Percentiles rank a stretch among this genome's conserved stretches.
Evolutionary conservation across 2,329 filamentous ascomycete genomes (phyloP).

Genomic region (Ophiostoma angusticollis): DNA sequence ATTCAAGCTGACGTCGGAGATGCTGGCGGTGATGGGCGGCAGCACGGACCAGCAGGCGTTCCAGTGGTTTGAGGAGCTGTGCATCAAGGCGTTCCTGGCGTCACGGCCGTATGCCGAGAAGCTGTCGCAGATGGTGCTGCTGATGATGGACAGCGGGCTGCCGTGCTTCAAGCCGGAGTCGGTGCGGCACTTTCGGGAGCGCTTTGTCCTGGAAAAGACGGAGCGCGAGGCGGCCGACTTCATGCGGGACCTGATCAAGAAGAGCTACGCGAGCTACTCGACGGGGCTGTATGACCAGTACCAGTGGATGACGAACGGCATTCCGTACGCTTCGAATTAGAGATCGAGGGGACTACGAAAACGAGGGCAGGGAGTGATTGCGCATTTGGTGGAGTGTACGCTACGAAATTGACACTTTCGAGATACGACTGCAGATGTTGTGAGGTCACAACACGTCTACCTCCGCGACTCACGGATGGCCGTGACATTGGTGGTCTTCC

Average conservation of each 20-base stretch:
- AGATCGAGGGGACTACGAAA: background rate
- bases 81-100: constrained; percentile 88
- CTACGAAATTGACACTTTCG: too few species aligned
- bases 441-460: too few species aligned
- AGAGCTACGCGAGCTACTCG: constrained; percentile 79
- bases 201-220: constrained; percentile 83
- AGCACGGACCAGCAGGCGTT: constrained; percentile 74
- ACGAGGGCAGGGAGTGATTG: too few species aligned
- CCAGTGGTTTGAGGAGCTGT: constrained; percentile 92
- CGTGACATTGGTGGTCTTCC: too few species aligned
- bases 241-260: constrained; percentile 78
- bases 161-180: constrained; percentile 98
- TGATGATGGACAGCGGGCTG: constrained; percentile 93
- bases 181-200: constrained; percentile 78
- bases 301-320: constrained; percentile 37
- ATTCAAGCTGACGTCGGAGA: constrained; percentile 95
- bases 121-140: constrained; percentile 73
- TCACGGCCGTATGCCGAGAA: constrained; percentile 77
- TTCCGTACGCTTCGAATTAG: constrained; percentile 15
- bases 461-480: too few species aligned
- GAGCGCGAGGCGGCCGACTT: constrained; percentile 92
- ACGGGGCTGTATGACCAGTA: constrained; percentile 97
- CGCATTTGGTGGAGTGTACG: too few species aligned
- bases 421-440: too few species aligned
- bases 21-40: constrained; percentile 98